Base-by-base conservation (phyloP, 208 protist genomes). In the Strigomonas culicis region DNA sequence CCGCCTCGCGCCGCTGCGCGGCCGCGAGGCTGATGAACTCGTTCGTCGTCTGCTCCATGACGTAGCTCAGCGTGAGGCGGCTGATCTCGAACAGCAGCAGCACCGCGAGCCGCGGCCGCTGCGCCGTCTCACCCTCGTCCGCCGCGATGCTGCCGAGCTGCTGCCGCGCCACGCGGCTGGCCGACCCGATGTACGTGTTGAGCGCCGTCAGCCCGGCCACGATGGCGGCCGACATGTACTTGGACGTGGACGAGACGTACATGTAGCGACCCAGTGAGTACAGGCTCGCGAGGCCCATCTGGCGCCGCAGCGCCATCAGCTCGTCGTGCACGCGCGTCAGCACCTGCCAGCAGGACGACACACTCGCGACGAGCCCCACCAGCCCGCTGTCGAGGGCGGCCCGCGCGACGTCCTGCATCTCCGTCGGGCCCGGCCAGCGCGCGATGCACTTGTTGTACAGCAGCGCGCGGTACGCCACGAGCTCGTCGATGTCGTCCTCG, bases 1-100 rank as follows among this genome's bases (percentile, higher is more conserved):
- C 62, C 27, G 51, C 65, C 64, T 90, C 78, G 27, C 82, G 62
- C 15, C 79, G 72, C 43, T 66, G 70, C 28, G 75, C 76, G 13
- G 81, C 81, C 6, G 77, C 39, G 0, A 78, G 17, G 41, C 66
- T 63, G 49, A 88, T 84, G 68, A 77, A 82, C 56, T 75, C 64
- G 43, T 56, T 36, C 44, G 60, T 72, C 11, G 72, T 36, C 11
- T 52, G 39, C 25, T 50, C 57, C 17, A 82, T 50, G 8, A 63
- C 65, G 17, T 51, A 34, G 2, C 57, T 68, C 10, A 66, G 28
- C 31, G 59, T 47, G 28, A 66, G 66, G 1, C 67, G 72, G n/a
- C 36, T 46, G 55, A 75, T 67, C 63, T 78, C 70, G 56, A 71
- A 63, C 1, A 46, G 49, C 22, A 71, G 53, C 11, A 81, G 63